phyloP scores from a whole-genome alignment of 352 stramenopile genomes.

The Globisporangium splendens region DNA sequence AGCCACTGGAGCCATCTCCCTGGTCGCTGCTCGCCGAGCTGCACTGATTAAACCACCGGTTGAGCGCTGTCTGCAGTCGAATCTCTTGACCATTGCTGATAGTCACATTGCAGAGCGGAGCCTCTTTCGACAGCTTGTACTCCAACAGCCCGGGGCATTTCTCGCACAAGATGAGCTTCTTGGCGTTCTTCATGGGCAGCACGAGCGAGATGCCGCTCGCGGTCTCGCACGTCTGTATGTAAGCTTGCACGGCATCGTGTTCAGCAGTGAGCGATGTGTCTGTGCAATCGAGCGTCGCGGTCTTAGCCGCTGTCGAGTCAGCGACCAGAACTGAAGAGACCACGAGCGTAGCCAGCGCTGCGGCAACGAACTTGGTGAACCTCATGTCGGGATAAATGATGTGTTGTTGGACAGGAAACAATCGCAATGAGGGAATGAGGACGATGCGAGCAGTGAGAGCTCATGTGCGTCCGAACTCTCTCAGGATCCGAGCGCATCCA shows the following conservation, averaged over 20 bases:
- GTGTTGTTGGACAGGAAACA: too few species aligned
- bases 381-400: too few species aligned
- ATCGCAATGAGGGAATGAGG: too few species aligned
- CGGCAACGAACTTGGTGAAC: too few species aligned
- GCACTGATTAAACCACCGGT: background rate
- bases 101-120: background rate
- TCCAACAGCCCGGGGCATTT: conserved; percentile 1
- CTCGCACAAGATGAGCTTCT: conserved; percentile 2
- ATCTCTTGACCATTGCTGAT: background rate
- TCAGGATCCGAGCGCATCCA: too few species aligned
- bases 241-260: background rate
- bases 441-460: too few species aligned
- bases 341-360: too few species aligned
- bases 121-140: background rate
- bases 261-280: background rate
- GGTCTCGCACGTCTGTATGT: background rate
- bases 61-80: background rate
- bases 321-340: too few species aligned
- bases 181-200: background rate
- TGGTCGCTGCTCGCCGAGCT: too few species aligned
- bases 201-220: conserved; percentile 1
- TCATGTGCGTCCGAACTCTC: too few species aligned
- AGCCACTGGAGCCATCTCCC: too few species aligned
- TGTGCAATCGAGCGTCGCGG: background rate
- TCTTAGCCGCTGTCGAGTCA: background rate